Evolutionary conservation across 176 grass and related monocot genomes (phyloP).

Genomic region (Rhynchospora breviuscula): DNA sequence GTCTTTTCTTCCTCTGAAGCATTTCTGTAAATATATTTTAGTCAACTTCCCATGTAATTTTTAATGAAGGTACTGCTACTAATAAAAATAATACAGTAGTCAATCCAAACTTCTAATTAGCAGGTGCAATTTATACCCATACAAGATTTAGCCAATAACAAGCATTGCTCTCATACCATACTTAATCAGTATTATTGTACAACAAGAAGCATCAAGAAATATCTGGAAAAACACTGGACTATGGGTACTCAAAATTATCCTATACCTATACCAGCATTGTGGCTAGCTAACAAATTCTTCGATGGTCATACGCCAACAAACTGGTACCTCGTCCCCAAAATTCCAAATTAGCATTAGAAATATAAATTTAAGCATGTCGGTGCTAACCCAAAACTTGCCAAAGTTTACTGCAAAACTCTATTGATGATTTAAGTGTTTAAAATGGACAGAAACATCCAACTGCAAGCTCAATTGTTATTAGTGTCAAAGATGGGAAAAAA

Average conservation of each 20-base stretch:
- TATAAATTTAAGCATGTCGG: neutral
- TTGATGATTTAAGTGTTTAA: neutral
- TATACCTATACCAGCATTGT: neutral
- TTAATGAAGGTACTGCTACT: neutral
- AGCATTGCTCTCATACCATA: neutral
- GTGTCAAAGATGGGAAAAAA: neutral
- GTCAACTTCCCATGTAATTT: conserved; percentile 41
- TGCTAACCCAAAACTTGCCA: neutral
- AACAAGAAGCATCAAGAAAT: neutral
- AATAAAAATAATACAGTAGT: neutral
- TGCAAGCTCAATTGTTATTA: neutral
- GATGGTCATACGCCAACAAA: neutral
- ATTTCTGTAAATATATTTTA: conserved; percentile 90
- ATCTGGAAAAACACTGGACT: neutral
- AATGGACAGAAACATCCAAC: neutral
- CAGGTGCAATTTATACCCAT: neutral
- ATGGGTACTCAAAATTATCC: neutral
- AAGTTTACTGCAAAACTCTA: neutral
- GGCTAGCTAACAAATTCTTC: neutral
- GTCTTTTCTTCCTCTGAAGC: conserved; percentile 89
- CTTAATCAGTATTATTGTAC: neutral
- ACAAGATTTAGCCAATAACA: neutral
- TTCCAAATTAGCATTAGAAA: neutral
- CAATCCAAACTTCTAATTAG: neutral
- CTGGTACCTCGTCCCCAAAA: neutral